phyloP scores from a whole-genome alignment of 176 grass and related monocot genomes.

The sorghum (Sorghum bicolor) region DNA sequence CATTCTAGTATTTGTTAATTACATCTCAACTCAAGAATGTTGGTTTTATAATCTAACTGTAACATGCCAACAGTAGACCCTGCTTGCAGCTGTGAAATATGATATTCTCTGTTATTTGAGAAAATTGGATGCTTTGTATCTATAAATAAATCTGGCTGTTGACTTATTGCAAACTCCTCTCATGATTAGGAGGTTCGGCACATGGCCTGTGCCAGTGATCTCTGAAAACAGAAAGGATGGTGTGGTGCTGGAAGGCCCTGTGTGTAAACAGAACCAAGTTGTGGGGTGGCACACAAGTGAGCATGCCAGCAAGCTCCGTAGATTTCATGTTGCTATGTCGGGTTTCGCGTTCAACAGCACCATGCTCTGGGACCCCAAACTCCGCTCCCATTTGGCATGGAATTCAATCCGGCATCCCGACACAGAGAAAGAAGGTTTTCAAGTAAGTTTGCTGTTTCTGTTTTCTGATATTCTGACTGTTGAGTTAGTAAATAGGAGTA shows the following conservation, averaged over 20 bases:
- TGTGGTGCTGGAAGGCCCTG: conserved; percentile 72
- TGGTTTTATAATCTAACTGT: neutral
- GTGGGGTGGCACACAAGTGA: conserved; percentile 88
- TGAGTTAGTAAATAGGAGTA: neutral
- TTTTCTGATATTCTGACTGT: neutral
- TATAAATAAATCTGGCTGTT: neutral
- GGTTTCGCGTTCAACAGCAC: conserved; percentile 98
- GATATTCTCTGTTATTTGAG: neutral
- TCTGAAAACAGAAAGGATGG: conserved; percentile 47
- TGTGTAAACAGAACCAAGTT: conserved; percentile 76
- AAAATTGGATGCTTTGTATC: neutral
- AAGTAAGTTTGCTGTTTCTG: conserved; percentile 36
- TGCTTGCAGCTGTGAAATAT: neutral
- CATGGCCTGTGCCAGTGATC: conserved; percentile 91
- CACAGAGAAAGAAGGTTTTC: conserved; percentile 68
- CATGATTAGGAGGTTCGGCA: conserved; percentile 74
- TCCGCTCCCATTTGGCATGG: conserved; percentile 65
- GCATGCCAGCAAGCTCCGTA: conserved; percentile 67
- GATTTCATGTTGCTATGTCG: conserved; percentile 95
- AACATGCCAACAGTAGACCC: neutral
- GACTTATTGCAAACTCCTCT: conserved; percentile 18
- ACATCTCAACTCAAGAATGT: neutral
- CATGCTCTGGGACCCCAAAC: conserved; percentile 87
- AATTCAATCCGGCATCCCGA: conserved; percentile 85
- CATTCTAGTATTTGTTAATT: neutral